Conservation (phyloP, 2,329 filamentous ascomycete species). For the Fusarium nelsonii region DNA sequence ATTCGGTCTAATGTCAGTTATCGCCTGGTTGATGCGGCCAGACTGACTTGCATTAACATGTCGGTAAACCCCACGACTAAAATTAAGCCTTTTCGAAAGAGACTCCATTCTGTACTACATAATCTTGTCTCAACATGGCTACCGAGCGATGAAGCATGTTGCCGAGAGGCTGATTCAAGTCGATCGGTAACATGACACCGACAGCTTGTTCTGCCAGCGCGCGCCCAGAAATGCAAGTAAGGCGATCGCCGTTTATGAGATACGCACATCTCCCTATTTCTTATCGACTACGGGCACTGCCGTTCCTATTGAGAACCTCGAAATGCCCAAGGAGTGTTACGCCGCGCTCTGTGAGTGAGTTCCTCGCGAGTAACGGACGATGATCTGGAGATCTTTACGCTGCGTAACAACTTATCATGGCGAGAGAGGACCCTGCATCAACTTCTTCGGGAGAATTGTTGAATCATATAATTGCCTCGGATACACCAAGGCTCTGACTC, state of each 20-base stretch:
- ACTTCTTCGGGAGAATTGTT: constrained; percentile 10
- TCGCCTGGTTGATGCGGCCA: constrained; percentile 21
- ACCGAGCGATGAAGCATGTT: constrained; percentile 23
- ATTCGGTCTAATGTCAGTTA: neutral
- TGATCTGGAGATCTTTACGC: constrained; percentile 36
- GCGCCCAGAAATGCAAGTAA: constrained; percentile 18
- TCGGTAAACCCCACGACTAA: neutral
- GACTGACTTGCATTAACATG: constrained; percentile 21
- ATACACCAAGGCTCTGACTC: constrained; percentile 10
- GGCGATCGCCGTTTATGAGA: constrained; percentile 8
- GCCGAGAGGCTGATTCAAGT: constrained; percentile 14
- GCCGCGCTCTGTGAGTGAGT: constrained; percentile 11
- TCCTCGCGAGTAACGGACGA: constrained; percentile 14
- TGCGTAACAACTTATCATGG: constrained; percentile 24
- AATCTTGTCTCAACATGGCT: constrained; percentile 17
- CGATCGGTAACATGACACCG: constrained; percentile 12
- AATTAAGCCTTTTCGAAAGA: constrained; percentile 5
- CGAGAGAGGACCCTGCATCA: constrained; percentile 6
- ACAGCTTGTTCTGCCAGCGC: constrained; percentile 12
- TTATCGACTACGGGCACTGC: neutral
- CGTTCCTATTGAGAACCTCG: neutral
- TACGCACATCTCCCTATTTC: neutral
- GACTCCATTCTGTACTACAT: constrained; percentile 14
- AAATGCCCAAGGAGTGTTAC: constrained; percentile 2
- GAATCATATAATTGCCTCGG: constrained; percentile 15